Evolutionary conservation across 148 eudicot genomes (phyloP).

Genomic region (Persicaria tinctoria): DNA sequence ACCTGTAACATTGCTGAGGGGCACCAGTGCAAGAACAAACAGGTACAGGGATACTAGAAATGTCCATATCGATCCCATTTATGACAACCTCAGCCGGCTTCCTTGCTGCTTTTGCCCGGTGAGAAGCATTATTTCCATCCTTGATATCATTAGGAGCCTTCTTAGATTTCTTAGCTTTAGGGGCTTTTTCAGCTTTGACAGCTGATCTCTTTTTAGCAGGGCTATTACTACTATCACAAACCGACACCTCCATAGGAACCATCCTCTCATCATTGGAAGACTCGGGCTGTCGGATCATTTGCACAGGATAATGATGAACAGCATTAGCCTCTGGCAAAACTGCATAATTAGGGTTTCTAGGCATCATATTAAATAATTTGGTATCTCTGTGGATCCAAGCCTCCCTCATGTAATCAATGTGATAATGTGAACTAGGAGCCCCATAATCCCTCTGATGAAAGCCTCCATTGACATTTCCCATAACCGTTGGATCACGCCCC

Average conservation of each 20-base stretch:
- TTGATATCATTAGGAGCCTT: slow-evolving; percentile 14
- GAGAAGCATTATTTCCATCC: slow-evolving; percentile 12
- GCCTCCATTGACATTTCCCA: slow-evolving; percentile 8
- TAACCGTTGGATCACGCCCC: slow-evolving; percentile 5
- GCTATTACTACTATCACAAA: slow-evolving; percentile 2
- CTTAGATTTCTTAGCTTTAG: slow-evolving; percentile 17
- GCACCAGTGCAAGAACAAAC: slow-evolving; percentile 19
- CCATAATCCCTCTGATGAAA: slow-evolving; percentile 16
- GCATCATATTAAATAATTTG: slow-evolving; percentile 6
- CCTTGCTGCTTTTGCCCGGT: slow-evolving; percentile 14
- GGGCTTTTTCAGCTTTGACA: slow-evolving; percentile 16
- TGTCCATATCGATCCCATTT: slow-evolving; percentile 21
- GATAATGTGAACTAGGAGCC: slow-evolving; percentile 4
- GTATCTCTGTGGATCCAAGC: slow-evolving; percentile 12
- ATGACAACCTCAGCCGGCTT: slow-evolving; percentile 17
- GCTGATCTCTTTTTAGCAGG: slow-evolving; percentile 17
- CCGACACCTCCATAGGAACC: slow-evolving; percentile 12
- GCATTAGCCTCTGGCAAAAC: background rate
- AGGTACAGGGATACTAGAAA: slow-evolving; percentile 18
- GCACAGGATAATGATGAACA: slow-evolving; percentile 11
- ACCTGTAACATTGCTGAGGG: slow-evolving; percentile 19
- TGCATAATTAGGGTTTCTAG: slow-evolving; percentile 8
- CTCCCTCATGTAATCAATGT: slow-evolving; percentile 15
- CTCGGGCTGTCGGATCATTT: slow-evolving; percentile 16
- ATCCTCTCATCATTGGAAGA: slow-evolving; percentile 17